Evolutionary conservation across 495 filamentous ascomycete genomes (phyloP), one percentile per base, ranked within the genome.

Genomic region (Tuber aestivum): DNA sequence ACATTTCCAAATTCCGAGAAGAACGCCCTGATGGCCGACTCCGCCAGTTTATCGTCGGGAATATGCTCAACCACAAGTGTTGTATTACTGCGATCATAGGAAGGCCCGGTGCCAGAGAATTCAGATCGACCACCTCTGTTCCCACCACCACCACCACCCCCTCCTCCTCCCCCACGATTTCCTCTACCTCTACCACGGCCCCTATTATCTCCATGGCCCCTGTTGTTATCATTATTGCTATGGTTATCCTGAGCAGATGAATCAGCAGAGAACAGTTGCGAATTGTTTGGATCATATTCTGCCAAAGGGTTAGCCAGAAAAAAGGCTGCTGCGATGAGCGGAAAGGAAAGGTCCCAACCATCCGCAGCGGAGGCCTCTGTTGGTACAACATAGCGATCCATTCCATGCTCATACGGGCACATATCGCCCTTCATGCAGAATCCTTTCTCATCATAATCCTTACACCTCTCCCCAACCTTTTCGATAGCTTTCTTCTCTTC

Each of bases 41-140:
- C 94, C 38, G 87, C 86, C 77, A 95, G 92, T 73, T 93, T 90
- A 42, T 97, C 93, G 72, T 94, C 91, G 0, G 95, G 95, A 48
- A 99, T 97, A 76, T 94, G 91, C 79, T 97, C 94, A 8, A 99
- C 90, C 10, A 98, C 95, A 68, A 99, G 90, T 0, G 92, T 91
- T 3, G 90, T 93, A 74, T 92, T 91, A 1, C 88, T 89, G 73
- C 87, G 88, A 83, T 97, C 93, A 56, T 87, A 86, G 69, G 91
- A 91, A 0, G 93, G 92, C 0, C 94, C 92, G 74, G 89, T 89
- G 6, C 89, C 87, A 9, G 94, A 93, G 83, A 96, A 74, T 56
- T 82, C 77, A 7, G 82, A 76, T 23, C 83, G 65, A n/a, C 74
- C 75, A 9, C 77, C 76, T 23, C 83, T 74, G 38, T 75, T 70